phyloP scores from a whole-genome alignment of 305 asterid genomes.

The Caryopteris hybrid region DNA sequence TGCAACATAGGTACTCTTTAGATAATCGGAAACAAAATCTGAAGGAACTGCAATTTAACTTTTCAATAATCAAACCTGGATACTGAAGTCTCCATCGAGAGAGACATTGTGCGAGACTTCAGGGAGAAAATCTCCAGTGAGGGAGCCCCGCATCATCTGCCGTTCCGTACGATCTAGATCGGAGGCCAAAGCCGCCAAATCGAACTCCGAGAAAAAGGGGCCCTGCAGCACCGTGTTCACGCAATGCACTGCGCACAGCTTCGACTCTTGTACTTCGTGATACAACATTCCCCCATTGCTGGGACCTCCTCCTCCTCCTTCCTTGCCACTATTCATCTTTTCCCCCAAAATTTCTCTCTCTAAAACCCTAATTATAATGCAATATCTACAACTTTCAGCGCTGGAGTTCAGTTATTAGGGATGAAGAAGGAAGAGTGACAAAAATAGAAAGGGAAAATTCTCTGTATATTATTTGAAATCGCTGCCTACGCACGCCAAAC shows the following conservation, averaged over 20 bases:
- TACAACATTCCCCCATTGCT: slow-evolving; percentile 95
- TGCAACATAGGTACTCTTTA: not conserved
- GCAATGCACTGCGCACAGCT: slow-evolving; percentile 96
- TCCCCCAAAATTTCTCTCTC: not conserved
- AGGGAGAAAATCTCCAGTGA: slow-evolving; percentile 69
- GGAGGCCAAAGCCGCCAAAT: slow-evolving; percentile 97
- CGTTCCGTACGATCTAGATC: slow-evolving; percentile 88
- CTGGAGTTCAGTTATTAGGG: slow-evolving; percentile 8
- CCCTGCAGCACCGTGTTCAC: slow-evolving; percentile 95
- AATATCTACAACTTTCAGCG: not conserved
- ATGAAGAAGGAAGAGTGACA: not conserved
- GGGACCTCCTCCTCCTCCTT: slow-evolving; percentile 32
- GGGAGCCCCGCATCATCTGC: slow-evolving; percentile 80
- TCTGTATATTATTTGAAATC: not conserved
- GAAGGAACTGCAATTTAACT: not conserved
- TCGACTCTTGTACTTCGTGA: slow-evolving; percentile 98
- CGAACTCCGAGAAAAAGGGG: slow-evolving; percentile 92
- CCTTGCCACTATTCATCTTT: slow-evolving; percentile 19
- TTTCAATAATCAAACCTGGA: slow-evolving; percentile 58
- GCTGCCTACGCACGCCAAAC: not conserved
- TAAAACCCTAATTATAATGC: slow-evolving; percentile 23
- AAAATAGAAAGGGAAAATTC: not conserved
- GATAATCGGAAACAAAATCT: not conserved
- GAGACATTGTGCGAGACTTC: slow-evolving; percentile 85
- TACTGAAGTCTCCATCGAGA: slow-evolving; percentile 92